Evolutionary conservation across 176 grass and related monocot genomes (phyloP).

Genomic region (Triticum timopheevii): DNA sequence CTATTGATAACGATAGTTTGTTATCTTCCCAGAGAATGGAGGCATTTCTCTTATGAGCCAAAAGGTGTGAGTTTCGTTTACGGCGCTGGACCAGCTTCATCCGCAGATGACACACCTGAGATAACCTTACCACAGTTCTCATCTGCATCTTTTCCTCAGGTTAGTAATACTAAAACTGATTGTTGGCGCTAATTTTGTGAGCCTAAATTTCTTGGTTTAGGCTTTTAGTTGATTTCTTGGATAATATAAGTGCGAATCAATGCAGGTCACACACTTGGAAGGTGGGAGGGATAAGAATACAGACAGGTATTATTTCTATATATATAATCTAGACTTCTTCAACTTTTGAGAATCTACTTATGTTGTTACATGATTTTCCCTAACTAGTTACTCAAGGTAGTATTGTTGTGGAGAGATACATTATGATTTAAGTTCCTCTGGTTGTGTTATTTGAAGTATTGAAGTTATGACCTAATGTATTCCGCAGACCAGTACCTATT

Average conservation of each 20-base stretch:
- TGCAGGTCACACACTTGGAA: conserved; percentile 40
- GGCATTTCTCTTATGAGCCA: conserved; percentile 79
- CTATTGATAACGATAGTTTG: background rate
- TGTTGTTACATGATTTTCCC: background rate
- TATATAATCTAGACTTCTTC: background rate
- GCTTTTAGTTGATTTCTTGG: conserved; percentile 6
- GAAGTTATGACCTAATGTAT: background rate
- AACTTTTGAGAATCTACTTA: background rate
- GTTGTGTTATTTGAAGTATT: background rate
- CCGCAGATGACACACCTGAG: conserved; percentile 23
- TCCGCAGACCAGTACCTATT: background rate
- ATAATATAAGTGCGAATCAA: conserved; percentile 23
- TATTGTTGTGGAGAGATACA: background rate
- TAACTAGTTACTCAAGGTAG: background rate
- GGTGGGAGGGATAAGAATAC: conserved; percentile 13
- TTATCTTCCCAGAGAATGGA: conserved; percentile 74
- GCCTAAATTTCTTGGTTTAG: background rate
- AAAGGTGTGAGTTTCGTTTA: conserved; percentile 49
- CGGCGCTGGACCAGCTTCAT: conserved; percentile 19
- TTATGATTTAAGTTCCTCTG: background rate
- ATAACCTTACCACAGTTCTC: conserved; percentile 80
- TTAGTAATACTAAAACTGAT: conserved; percentile 8
- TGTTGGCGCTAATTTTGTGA: conserved; percentile 15
- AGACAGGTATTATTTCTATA: conserved; percentile 35
- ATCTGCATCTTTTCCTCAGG: conserved; percentile 76